phyloP scores from a whole-genome alignment of 1,139 yeast species.

The Candida gigantensis region DNA sequence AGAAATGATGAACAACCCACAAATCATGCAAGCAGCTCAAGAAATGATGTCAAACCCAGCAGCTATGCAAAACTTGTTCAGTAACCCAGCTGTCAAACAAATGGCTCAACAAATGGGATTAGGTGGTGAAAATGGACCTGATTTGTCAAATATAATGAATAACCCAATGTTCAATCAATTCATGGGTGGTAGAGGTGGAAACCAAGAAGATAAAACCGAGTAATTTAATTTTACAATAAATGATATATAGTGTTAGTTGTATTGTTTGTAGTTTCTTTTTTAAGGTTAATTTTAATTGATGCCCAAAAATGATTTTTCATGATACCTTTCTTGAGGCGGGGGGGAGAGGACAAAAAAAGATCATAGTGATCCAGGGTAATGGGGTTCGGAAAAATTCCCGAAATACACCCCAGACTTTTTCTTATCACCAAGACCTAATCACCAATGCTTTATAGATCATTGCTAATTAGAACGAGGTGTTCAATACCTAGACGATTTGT shows the following conservation, averaged over 20 bases:
- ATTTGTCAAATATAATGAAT: constrained; percentile 69
- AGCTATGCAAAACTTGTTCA: constrained; percentile 75
- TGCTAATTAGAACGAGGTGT: background rate
- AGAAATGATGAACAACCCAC: constrained; percentile 83
- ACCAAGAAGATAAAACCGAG: constrained; percentile 9
- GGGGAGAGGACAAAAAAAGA: no score
- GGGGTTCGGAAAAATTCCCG: no score
- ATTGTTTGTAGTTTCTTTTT: background rate
- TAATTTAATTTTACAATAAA: constrained; percentile 1
- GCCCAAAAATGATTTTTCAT: no score
- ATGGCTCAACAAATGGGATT: constrained; percentile 73
- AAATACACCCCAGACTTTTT: no score
- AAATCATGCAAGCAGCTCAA: constrained; percentile 89
- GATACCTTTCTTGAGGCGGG: no score
- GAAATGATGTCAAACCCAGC: constrained; percentile 88
- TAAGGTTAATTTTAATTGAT: no score
- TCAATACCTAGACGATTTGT: background rate
- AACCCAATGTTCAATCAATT: constrained; percentile 70
- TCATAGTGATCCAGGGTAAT: no score
- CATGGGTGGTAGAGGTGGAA: constrained; percentile 41
- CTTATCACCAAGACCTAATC: no score
- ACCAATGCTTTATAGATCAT: background rate
- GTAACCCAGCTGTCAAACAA: constrained; percentile 73
- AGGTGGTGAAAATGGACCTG: constrained; percentile 59
- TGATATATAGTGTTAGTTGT: background rate